phyloP scores from a whole-genome alignment of 108 stramenopile genomes.

The Cylindrotheca fusiformis region DNA sequence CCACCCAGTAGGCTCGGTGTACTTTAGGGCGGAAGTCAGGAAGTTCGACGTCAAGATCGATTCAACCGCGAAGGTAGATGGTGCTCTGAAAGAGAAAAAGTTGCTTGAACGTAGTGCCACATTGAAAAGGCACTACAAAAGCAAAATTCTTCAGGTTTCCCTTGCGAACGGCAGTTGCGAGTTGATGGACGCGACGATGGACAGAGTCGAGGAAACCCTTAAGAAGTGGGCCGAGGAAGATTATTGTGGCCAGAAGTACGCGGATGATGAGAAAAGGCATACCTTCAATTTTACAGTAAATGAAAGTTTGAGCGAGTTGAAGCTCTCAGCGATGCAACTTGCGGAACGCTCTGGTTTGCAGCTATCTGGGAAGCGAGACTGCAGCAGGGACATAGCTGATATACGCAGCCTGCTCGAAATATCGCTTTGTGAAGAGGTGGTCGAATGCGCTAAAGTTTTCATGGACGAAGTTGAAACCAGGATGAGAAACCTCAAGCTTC shows the following conservation, averaged over 20 bases:
- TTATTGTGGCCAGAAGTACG: neutral
- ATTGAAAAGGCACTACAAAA: constrained; percentile 27
- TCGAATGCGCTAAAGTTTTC: constrained; percentile 9
- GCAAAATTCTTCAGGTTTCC: constrained; percentile 21
- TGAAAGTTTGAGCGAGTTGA: constrained; percentile 14
- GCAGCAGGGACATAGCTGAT: constrained; percentile 9
- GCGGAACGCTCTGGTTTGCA: constrained; percentile 25
- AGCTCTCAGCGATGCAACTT: constrained; percentile 3
- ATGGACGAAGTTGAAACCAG: constrained; percentile 1
- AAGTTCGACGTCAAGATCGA: constrained; percentile 1
- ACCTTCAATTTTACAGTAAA: neutral
- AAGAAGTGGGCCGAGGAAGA: constrained; percentile 7
- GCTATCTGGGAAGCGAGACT: constrained; percentile 6
- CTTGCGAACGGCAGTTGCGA: constrained; percentile 29
- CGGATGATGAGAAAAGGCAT: constrained; percentile 1
- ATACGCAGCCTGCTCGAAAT: constrained; percentile 16
- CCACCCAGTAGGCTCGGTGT: constrained; percentile 20
- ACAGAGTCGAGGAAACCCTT: constrained; percentile 10
- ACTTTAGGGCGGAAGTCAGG: constrained; percentile 11
- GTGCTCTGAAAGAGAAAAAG: constrained; percentile 16
- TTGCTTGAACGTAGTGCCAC: constrained; percentile 7
- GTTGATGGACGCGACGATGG: constrained; percentile 27
- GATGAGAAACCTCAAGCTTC: constrained; percentile 3
- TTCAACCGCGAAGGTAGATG: constrained; percentile 13
- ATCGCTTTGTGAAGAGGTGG: constrained; percentile 17